Evolutionary conservation across 139 green algal species (phyloP).

Genomic region (Eudorina sp.): DNA sequence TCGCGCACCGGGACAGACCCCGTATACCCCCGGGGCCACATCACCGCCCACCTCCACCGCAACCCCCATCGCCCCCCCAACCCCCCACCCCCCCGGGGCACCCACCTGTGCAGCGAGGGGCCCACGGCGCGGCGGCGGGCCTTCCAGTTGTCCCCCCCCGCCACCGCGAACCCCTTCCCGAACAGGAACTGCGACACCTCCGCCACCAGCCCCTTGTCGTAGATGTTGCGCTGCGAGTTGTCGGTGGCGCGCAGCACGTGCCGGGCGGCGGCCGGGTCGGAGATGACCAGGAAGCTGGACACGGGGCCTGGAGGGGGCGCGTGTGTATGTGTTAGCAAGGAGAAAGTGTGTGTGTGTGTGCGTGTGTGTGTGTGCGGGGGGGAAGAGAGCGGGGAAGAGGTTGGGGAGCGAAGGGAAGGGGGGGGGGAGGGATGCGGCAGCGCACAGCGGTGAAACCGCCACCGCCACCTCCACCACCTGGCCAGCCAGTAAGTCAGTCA

Average conservation of each 20-base stretch:
- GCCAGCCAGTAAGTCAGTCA: no score
- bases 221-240: conserved; percentile 83
- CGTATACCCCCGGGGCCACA: no score
- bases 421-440: neutral
- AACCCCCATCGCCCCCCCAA: neutral
- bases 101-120: conserved; percentile 90
- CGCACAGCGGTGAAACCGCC: no score
- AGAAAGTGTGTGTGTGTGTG: no score
- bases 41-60: no score
- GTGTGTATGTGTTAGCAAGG: no score
- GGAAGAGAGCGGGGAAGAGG: conserved; percentile 47
- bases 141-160: conserved; percentile 88
- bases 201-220: conserved; percentile 94
- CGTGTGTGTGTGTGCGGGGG: no score
- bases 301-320: conserved; percentile 83
- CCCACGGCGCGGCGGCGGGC: conserved; percentile 89
- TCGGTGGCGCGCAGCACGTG: conserved; percentile 94
- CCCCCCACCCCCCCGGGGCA: neutral
- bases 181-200: conserved; percentile 97
- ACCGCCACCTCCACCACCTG: no score
- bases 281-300: conserved; percentile 93
- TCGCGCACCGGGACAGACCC: no score
- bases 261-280: conserved; percentile 92
- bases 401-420: neutral
- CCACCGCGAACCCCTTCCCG: conserved; percentile 95